Conservation (phyloP, 2,329 filamentous ascomycete species). For the Pezicula radicicola region DNA sequence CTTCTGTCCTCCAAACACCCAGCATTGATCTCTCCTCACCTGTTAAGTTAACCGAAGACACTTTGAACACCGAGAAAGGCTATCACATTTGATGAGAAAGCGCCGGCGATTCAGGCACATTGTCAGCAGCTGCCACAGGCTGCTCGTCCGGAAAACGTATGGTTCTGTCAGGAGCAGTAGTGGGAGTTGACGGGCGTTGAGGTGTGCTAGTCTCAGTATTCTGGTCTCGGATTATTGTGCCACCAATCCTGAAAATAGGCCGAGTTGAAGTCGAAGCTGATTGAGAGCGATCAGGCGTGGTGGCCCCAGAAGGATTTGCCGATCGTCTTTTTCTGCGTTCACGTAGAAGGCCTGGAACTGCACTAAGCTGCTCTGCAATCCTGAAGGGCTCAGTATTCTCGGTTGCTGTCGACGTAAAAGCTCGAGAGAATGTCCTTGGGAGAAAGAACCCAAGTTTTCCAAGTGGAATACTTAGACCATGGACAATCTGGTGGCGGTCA, state of each 20-base stretch:
- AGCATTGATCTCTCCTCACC: background rate
- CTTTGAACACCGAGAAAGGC: background rate
- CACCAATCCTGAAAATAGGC: conserved; percentile 38
- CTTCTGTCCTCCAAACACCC: background rate
- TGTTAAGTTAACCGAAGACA: background rate
- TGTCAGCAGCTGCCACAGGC: background rate
- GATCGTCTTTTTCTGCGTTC: conserved; percentile 10
- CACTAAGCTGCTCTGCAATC: conserved; percentile 9
- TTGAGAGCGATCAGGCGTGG: conserved; percentile 4
- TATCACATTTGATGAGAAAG: no score
- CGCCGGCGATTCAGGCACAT: no score
- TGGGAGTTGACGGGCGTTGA: conserved; percentile 9
- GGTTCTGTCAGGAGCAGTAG: conserved; percentile 25
- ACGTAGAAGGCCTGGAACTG: conserved; percentile 13
- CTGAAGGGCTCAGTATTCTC: conserved; percentile 12
- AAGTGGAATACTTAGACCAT: conserved; percentile 78
- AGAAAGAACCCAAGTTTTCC: conserved; percentile 61
- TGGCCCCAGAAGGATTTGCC: conserved; percentile 7
- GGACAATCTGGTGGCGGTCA: conserved; percentile 55
- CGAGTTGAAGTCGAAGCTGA: conserved; percentile 16
- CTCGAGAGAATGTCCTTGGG: conserved; percentile 56
- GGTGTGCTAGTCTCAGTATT: background rate
- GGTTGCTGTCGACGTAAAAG: conserved; percentile 20
- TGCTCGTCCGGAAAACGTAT: conserved; percentile 44
- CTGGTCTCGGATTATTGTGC: conserved; percentile 21